These are phyloP conservation scores for Iris pallida DNA, from an alignment of 116 monocot species.

Conservation along the genomic window DNA sequence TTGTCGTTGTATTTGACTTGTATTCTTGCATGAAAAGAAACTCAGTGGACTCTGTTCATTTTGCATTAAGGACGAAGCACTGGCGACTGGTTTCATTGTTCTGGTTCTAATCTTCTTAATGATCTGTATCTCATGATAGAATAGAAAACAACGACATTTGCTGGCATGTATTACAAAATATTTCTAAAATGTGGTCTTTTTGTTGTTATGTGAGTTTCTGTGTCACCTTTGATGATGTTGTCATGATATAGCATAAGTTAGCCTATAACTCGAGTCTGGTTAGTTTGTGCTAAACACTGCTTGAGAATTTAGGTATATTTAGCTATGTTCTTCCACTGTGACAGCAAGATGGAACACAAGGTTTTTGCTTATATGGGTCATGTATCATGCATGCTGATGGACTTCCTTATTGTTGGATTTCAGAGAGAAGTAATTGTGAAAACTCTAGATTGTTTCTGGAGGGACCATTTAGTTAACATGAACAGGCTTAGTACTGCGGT, in stretches of 20 bases:
- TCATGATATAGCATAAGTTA: background rate
- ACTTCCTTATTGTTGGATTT: constrained; percentile 16
- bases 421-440: constrained; percentile 91
- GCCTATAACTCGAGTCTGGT: background rate
- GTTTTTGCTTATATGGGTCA: background rate
- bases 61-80: too few species aligned
- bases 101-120: too few species aligned
- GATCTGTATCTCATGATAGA: too few species aligned
- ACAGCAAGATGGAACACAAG: background rate
- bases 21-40: too few species aligned
- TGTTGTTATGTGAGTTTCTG: background rate
- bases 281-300: background rate
- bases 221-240: background rate
- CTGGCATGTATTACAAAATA: too few species aligned
- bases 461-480: constrained; percentile 36
- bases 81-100: too few species aligned
- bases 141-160: too few species aligned
- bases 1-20: too few species aligned
- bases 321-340: background rate
- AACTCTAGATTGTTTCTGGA: constrained; percentile 86
- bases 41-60: too few species aligned
- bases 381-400: background rate
- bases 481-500: constrained; percentile 32
- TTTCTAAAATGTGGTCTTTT: too few species aligned
- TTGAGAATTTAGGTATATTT: background rate